Evolutionary conservation across 371 early-diverging fungal species (phyloP).

Genomic region (Caulochytrium protostelioides): DNA sequence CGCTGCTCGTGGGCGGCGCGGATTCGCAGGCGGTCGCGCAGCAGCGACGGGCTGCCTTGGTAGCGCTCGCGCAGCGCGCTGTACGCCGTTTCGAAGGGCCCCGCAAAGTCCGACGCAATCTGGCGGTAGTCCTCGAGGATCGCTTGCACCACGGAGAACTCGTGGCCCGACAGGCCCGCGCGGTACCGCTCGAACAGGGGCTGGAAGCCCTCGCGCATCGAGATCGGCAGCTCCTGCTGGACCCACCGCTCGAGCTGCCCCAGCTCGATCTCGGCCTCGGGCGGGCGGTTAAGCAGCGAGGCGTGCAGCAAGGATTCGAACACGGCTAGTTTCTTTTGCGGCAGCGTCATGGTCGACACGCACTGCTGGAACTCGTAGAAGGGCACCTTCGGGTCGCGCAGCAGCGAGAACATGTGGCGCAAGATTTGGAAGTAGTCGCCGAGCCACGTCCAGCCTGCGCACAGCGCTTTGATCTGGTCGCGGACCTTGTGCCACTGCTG

Average conservation of each 20-base stretch:
- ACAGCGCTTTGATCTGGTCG: conserved; percentile 41
- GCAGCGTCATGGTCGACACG: conserved; percentile 41
- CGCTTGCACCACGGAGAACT: conserved; percentile 40
- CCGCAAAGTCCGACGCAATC: no score
- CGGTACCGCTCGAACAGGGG: not conserved
- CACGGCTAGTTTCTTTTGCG: not conserved
- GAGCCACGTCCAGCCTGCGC: conserved; percentile 74
- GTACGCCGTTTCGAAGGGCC: no score
- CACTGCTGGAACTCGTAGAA: conserved; percentile 58
- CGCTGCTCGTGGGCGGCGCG: no score
- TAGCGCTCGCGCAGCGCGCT: not conserved
- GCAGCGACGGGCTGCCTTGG: no score
- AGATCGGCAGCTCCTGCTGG: not conserved
- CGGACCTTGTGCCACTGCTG: conserved; percentile 50
- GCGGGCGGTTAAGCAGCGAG: conserved; percentile 19
- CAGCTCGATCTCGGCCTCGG: conserved; percentile 38
- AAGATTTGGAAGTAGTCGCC: conserved; percentile 40
- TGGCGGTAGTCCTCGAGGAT: conserved; percentile 65
- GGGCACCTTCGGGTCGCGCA: conserved; percentile 62
- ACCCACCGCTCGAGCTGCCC: no score
- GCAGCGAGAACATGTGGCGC: conserved; percentile 47
- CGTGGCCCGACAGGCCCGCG: conserved; percentile 60
- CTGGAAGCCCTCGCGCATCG: not conserved
- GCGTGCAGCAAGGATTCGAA: not conserved
- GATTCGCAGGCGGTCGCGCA: no score